These are phyloP conservation scores for Tarenaya hassleriana DNA, from an alignment of 345 rosid species.

Conservation along the genomic window DNA sequence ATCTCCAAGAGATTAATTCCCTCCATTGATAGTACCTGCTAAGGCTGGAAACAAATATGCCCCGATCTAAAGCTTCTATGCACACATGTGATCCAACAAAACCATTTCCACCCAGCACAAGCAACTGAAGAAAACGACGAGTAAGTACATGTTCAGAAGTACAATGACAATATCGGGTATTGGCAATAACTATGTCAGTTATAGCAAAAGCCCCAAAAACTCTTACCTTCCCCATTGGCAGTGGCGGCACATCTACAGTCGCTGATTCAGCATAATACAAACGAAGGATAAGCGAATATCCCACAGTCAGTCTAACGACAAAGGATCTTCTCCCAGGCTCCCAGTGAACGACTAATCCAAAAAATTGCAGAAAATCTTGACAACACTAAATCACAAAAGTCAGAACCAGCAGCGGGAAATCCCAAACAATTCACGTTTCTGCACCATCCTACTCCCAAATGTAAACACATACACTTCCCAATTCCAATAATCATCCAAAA, in stretches of 20 bases:
- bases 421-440: slow-evolving; percentile 11
- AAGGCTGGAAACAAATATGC: slow-evolving; percentile 74
- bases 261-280: slow-evolving; percentile 28
- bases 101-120: slow-evolving; percentile 96
- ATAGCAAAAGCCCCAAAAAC: background rate
- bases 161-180: slow-evolving; percentile 4
- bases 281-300: background rate
- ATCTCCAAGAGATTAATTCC: background rate
- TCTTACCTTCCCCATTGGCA: slow-evolving; percentile 70
- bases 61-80: slow-evolving; percentile 79
- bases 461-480: background rate
- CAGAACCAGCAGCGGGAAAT: slow-evolving; percentile 2
- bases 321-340: too few relatives aligned
- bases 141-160: slow-evolving; percentile 15
- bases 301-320: too few relatives aligned
- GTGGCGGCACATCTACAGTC: slow-evolving; percentile 71
- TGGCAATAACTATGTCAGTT: background rate
- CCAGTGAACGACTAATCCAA: too few relatives aligned
- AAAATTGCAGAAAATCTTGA: background rate
- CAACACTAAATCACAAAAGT: background rate
- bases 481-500: background rate
- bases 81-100: slow-evolving; percentile 92
- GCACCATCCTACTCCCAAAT: background rate
- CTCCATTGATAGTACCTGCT: slow-evolving; percentile 58
- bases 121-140: slow-evolving; percentile 45